phyloP scores from a whole-genome alignment of 1,139 yeast species.

The Lodderomyces beijingensis region DNA sequence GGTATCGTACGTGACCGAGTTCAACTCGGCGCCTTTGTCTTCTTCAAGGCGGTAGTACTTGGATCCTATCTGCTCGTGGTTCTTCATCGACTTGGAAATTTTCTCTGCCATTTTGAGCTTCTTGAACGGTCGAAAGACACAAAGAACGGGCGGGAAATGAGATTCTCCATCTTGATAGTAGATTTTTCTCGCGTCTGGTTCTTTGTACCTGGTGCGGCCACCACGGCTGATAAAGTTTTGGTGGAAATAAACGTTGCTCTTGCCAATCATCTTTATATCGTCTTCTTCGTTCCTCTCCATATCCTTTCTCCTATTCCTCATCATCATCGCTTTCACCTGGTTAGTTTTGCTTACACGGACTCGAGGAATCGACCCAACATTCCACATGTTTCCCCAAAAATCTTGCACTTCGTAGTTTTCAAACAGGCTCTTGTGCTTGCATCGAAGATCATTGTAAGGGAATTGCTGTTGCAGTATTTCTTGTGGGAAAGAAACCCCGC shows the following conservation, averaged over 20 bases:
- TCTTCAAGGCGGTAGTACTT: not conserved
- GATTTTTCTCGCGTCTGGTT: slow-evolving; percentile 23
- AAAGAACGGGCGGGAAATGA: slow-evolving; percentile 38
- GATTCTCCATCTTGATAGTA: slow-evolving; percentile 16
- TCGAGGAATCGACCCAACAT: slow-evolving; percentile 45
- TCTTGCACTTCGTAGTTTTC: slow-evolving; percentile 31
- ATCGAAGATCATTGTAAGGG: slow-evolving; percentile 17
- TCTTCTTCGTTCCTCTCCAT: slow-evolving; percentile 14
- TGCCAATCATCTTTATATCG: slow-evolving; percentile 23
- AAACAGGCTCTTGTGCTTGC: slow-evolving; percentile 11
- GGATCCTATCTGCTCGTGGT: not conserved
- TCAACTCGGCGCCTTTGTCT: slow-evolving; percentile 2
- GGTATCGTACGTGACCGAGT: slow-evolving; percentile 4
- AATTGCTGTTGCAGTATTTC: slow-evolving; percentile 20
- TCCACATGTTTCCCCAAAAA: slow-evolving; percentile 29
- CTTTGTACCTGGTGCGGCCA: slow-evolving; percentile 12
- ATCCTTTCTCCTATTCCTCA: slow-evolving; percentile 9
- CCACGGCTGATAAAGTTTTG: slow-evolving; percentile 20
- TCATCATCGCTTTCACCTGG: slow-evolving; percentile 15
- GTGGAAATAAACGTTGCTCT: slow-evolving; percentile 29
- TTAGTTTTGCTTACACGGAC: slow-evolving; percentile 20
- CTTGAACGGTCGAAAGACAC: slow-evolving; percentile 54
- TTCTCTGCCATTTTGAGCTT: slow-evolving; percentile 33
- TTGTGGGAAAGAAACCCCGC: slow-evolving; percentile 27
- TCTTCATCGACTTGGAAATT: slow-evolving; percentile 4